Conservation (phyloP, 192 early-diverging fungal species). For the Dimargaris xerosporica region DNA sequence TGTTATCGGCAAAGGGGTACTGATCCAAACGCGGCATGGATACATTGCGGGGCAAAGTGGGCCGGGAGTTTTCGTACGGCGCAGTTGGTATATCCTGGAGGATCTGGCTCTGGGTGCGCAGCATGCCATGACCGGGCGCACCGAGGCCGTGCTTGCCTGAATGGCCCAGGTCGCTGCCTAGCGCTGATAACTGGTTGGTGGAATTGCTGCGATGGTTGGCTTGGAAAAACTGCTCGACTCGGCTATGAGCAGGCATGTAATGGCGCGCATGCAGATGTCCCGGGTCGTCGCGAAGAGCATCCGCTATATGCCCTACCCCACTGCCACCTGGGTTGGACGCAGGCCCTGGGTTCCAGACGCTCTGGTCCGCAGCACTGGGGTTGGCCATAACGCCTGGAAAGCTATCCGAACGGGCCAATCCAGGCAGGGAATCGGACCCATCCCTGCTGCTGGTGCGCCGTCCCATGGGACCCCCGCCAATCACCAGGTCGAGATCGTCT, state of each 20-base stretch:
- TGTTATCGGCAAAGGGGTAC: slow-evolving; percentile 7
- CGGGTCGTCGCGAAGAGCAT: neutral
- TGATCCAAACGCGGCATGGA: slow-evolving; percentile 7
- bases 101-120: slow-evolving; percentile 9
- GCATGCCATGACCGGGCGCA: neutral
- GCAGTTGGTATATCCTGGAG: neutral
- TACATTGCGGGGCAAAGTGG: slow-evolving; percentile 2
- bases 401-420: neutral
- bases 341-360: slow-evolving; percentile 5
- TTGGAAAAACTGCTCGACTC: slow-evolving; percentile 4
- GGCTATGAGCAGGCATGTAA: neutral
- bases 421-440: neutral
- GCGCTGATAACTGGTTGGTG: neutral
- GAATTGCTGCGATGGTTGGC: neutral
- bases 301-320: neutral
- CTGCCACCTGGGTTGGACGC: neutral
- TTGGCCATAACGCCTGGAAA: neutral
- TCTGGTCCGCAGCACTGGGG: neutral
- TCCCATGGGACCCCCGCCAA: slow-evolving; percentile 1
- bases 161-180: neutral
- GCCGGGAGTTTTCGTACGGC: neutral
- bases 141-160: neutral
- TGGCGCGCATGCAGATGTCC: neutral
- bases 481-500: slow-evolving; percentile 17
- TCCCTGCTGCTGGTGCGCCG: neutral